Base-by-base conservation (phyloP, 192 early-diverging fungal species). In the Umbelopsis vinacea region DNA sequence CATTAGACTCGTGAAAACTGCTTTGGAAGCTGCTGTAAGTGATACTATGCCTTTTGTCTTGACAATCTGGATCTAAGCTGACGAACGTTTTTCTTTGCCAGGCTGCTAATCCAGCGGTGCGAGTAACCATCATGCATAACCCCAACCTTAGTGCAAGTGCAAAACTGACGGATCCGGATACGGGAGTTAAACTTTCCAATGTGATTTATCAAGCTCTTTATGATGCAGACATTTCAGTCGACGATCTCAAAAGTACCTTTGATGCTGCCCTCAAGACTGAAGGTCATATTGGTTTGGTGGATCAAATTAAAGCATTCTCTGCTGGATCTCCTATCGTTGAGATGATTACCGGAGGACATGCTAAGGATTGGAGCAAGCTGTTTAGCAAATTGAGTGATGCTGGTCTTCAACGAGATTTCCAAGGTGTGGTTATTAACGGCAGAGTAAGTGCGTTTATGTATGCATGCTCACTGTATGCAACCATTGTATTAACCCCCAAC, bases 401-500 rank as follows among this genome's bases (percentile, higher is more conserved):
- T 37, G 76, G 70, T 6, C 66, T 79, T 70, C 77, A 21, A 14
- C 67, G 15, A 52, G 66, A 21, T 54, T 67, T 43, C 43, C 74
- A 67, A 35, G 68, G 70, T 17, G 68, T 92, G 22, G 77, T 90
- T n/a, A 77, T 88, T 23, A 92, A 94, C 57, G 91, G 90, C 8
- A 83, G 91, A 23, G 79, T 90, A 75, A 70, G 82, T 54, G 40
- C 6, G 40, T 43, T 43, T 43, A 0, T 43, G 0, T 47, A 33
- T 21, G 5, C 11, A 50, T 17, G 29, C 11, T 22, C 14, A 8
- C 21, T 7, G 15, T 8, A 17, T n/a, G 14, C 19, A 11, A 35
- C 10, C 10, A 37, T 74, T 43, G 6, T 37, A 1, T 33, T 11
- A 3, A 23, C 8, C n/a, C 15, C 10, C 10, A 50, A 17, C n/a